Conservation (phyloP, 768 basidiomycete genomes). For the Phaffia australis region DNA sequence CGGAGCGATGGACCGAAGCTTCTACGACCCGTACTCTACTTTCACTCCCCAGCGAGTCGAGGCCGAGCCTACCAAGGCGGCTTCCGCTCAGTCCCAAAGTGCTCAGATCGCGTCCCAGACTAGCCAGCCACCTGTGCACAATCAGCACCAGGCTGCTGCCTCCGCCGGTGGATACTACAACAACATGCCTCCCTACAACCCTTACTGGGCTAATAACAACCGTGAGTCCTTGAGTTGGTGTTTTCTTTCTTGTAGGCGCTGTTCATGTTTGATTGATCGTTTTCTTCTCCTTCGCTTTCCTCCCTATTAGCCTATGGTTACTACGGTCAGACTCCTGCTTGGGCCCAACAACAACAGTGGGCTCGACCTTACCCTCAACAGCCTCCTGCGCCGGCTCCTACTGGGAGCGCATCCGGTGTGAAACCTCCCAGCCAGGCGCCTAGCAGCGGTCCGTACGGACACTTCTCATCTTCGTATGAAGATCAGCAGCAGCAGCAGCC, state of each 20-base stretch:
- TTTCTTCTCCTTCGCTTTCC: background rate
- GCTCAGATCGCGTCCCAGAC: conserved; percentile 4
- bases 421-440: conserved; percentile 13
- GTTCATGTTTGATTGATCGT: background rate
- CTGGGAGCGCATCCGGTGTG: conserved; percentile 11
- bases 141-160: conserved; percentile 14
- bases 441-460: conserved; percentile 25
- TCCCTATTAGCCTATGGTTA: conserved; percentile 14
- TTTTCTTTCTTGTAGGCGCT: background rate
- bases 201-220: conserved; percentile 25
- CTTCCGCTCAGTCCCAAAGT: conserved; percentile 9
- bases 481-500: conserved; percentile 6
- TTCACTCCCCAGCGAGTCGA: conserved; percentile 15
- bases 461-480: conserved; percentile 22
- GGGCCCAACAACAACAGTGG: conserved; percentile 26
- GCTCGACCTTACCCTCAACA: conserved; percentile 19
- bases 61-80: conserved; percentile 21
- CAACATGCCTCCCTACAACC: conserved; percentile 26
- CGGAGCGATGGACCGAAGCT: conserved; percentile 19
- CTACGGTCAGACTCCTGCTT: conserved; percentile 22
- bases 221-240: conserved; percentile 1
- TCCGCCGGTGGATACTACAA: conserved; percentile 20
- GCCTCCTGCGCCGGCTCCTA: conserved; percentile 19
- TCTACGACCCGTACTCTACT: conserved; percentile 25
- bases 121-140: conserved; percentile 21